Base-by-base conservation (phyloP, 805 yeast genomes). In the Starmerella cellae region DNA sequence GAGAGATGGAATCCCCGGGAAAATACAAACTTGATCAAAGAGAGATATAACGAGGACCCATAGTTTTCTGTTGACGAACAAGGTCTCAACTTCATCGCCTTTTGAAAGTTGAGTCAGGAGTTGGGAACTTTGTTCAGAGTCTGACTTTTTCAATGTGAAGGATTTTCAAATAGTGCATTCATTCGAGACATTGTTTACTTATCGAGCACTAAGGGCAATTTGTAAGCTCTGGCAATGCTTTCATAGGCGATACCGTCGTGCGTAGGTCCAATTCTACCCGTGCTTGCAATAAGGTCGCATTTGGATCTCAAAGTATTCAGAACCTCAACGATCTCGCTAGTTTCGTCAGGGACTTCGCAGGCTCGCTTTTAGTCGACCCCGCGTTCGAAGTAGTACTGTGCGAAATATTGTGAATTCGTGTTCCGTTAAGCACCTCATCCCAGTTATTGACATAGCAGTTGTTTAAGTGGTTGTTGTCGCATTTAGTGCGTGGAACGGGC, bases 371-470 rank as follows among this genome's bases (percentile, higher is more conserved):
- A 65, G 17, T 79, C 77, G 9, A 84, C 69, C 9, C 87, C 84
- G 6, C 71, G 60, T 9, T 65, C 60, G 59, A 80, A 84, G 57
- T 94, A 79, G 55, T 66, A 70, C 48, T 71, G 70, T 24, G 93
- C 82, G 56, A 84, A 82, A 54, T 63, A 72, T 48, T 70, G 64
- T 6, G 93, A 79, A 58, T 84, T 84, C 2, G 88, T 73, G 55
- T 84, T 5, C 94, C 93, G 51, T 82, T 84, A 43, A 84, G 70
- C 2, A 84, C 79, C 60, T 84, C 95, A 59, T 84, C 95, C 95
- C 95, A 39, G 84, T 84, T 34, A 78, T 74, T 41, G 73, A 50
- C 41, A 56, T 52, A 11, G 57, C 60, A 2, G 57, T 59, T 13
- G 53, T 53, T 41, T 9, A 8, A n/a, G n/a, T n/a, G n/a, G n/a